These are phyloP conservation scores for Trifolium dubium DNA, from an alignment of 306 rosid genomes.

Conservation along the genomic window DNA sequence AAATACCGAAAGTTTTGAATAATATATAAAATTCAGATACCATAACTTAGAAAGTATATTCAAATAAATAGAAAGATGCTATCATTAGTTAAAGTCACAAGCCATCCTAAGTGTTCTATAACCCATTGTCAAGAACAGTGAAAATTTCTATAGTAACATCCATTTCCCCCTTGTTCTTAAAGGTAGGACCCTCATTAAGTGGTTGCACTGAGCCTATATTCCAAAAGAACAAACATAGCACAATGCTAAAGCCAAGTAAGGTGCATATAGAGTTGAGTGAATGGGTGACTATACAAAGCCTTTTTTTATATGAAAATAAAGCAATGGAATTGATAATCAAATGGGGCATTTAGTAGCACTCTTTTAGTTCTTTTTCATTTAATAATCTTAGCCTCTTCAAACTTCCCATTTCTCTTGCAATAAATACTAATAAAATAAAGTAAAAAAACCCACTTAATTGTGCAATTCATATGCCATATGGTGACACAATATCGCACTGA, in stretches of 20 bases:
- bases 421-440: not conserved
- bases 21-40: slow-evolving; percentile 1
- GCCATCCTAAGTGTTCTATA: not conserved
- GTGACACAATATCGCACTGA: not conserved
- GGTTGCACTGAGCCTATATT: slow-evolving; percentile 2
- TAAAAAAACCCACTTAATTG: not conserved
- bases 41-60: not conserved
- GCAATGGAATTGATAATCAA: slow-evolving; percentile 1
- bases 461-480: not conserved
- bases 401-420: not conserved
- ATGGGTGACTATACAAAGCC: not conserved
- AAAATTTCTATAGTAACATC: not conserved
- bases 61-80: not conserved
- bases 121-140: not conserved
- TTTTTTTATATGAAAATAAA: slow-evolving; percentile 11
- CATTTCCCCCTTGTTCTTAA: not conserved
- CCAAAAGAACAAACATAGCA: slow-evolving; percentile 2
- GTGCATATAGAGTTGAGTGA: not conserved
- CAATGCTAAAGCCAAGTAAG: slow-evolving; percentile 15
- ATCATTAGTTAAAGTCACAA: not conserved
- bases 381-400: not conserved
- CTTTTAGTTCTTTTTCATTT: not conserved
- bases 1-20: slow-evolving; percentile 5
- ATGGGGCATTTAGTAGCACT: not conserved
- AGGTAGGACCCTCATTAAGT: not conserved